Base-by-base conservation (phyloP, 2,329 filamentous ascomycete species). In the Aspergillus terreus region DNA sequence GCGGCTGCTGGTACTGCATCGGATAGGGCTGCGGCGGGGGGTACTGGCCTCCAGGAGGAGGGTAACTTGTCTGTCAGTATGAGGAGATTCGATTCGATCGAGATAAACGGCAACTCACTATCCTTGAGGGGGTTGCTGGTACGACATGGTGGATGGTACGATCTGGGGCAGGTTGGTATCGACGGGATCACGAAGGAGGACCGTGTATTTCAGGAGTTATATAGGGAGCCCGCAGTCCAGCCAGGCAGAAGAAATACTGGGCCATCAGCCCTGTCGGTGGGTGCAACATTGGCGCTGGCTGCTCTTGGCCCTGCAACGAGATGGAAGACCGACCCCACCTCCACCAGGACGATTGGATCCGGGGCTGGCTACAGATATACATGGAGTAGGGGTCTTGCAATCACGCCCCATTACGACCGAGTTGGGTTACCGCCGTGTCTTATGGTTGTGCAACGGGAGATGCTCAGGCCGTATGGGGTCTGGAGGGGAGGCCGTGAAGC, bases 171-270 rank as follows among this genome's bases (percentile, higher is more conserved):
- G 27, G 6, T 3, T 21, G 40, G 17, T 42, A 42, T 10, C 3
- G 12, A 17, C 10, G 27, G 19, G 33, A 49, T 25, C 27, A 35
- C 12, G 25, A 19, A 49, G 30, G 21, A 35, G 17, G n/a, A 43
- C 30, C 19, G 46, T 15, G 3, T 25, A 30, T 21, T 38, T 38
- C 32, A 52, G 44, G 25, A 51, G 42, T 47, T 42, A 27, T 42
- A 36, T 27, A 48, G 49, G 44, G 25, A 49, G 30, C 36, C 23
- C 38, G 35, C 27, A 17, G 5, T 19, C 17, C 32, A 41, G 27
- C 42, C 51, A 56, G 51, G 51, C 51, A 54, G 51, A 56, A 56
- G 47, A 46, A 53, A 56, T 56, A 53, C 17, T 15, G 15, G 14
- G 19, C 51, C 38, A 19, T 47, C 49, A 48, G 49, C 49, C 48